Base-by-base conservation (phyloP, 169 alveolate species). In the Eimeria falciformis region DNA sequence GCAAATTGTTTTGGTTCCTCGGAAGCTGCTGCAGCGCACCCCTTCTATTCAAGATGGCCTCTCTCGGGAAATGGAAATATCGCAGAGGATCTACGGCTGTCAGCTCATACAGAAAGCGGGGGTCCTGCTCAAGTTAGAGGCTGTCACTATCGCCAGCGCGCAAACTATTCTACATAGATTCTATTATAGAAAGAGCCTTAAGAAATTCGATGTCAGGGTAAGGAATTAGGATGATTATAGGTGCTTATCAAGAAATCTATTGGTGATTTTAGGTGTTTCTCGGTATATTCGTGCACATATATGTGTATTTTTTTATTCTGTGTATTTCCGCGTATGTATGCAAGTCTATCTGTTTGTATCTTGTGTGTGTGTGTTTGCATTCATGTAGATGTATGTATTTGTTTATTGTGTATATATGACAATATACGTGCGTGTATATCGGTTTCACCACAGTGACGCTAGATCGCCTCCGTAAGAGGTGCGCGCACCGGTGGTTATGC, bases 121-220 rank as follows among this genome's bases (percentile, higher is more conserved):
- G 25, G 95, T 97, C 21, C 90, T 97, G 73, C 95, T 97, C 73
- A 96, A 95, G 88, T 94, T 96, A 17, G 96, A 97, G 47, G 97
- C 97, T 18, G 98, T 96, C 17, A 96, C 99, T 29, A 94, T 97
- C 90, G 97, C 98, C 45, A 94, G 98, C 5, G 98, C 97, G 21
- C 97, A 96, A 58, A 95, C 97, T 33, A 96, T 97, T 71, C 95
- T 97, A 18, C 99, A 97, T 75, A 94, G 98, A 68, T 97, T 97
- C 94, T 97, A 97, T 93, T 95, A 94, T 91, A 94, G 96, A 73
- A 96, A 96, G 66, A 94, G 97, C 46, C 94, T 97, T 29, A 94
- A 94, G 37, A 96, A 96, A 65, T 97, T 97, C 82, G 98, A 97
- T 62, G 95, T 96, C 43, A 89, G 97, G 91, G 98, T 96, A 37